Percentiles rank a stretch among this genome's conserved stretches.
Conservation (phyloP, 768 basidiomycete genomes). For the Auriscalpium orientale region DNA sequence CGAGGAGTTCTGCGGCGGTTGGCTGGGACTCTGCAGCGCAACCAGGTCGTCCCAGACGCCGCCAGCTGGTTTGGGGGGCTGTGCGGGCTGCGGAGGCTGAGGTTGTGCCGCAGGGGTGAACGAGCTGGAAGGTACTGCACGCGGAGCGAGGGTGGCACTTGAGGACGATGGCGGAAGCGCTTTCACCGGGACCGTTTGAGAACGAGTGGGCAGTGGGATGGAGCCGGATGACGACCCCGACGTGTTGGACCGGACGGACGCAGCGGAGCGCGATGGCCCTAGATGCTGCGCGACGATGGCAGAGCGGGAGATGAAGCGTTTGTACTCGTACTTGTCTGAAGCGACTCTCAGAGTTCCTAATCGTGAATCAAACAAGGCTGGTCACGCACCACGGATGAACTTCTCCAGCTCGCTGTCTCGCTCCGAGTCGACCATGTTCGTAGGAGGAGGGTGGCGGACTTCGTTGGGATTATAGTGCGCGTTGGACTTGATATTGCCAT, state of each 20-base stretch:
- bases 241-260: slow-evolving; percentile 10
- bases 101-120: slow-evolving; percentile 29
- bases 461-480: slow-evolving; percentile 79
- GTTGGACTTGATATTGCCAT: slow-evolving; percentile 81
- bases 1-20: slow-evolving; percentile 14
- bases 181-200: slow-evolving; percentile 16
- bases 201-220: slow-evolving; percentile 10
- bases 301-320: slow-evolving; percentile 41
- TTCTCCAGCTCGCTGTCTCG: slow-evolving; percentile 87
- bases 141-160: neutral
- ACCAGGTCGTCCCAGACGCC: slow-evolving; percentile 20
- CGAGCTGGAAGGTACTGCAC: slow-evolving; percentile 14
- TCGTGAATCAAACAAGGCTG: neutral
- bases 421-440: slow-evolving; percentile 68
- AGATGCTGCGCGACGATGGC: slow-evolving; percentile 23
- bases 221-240: neutral
- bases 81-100: slow-evolving; percentile 6
- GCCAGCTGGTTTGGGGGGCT: slow-evolving; percentile 1
- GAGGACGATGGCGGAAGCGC: no score
- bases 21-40: slow-evolving; percentile 13
- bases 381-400: slow-evolving; percentile 71
- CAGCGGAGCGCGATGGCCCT: slow-evolving; percentile 23
- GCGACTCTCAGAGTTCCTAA: neutral
- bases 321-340: slow-evolving; percentile 77
- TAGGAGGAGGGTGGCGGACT: slow-evolving; percentile 70